phyloP scores from a whole-genome alignment of 352 stramenopile genomes.

The Thraustochytrium sp. region DNA sequence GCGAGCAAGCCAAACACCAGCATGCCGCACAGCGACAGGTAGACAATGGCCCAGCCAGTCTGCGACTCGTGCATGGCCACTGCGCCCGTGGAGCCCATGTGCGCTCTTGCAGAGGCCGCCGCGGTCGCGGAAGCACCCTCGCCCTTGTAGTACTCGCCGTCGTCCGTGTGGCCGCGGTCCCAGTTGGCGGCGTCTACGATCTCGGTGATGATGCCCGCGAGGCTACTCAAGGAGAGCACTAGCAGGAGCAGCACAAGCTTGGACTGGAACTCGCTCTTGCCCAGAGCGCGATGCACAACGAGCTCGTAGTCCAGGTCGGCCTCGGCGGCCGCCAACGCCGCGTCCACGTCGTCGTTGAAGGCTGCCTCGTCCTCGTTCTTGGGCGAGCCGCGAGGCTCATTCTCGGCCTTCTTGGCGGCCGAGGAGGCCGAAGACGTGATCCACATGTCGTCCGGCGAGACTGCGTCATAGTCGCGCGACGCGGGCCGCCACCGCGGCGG shows the following conservation, averaged over 20 bases:
- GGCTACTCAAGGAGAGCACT: not conserved
- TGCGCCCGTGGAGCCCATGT: too few relatives aligned
- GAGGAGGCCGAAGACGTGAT: too few relatives aligned
- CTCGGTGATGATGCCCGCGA: conserved; percentile 3
- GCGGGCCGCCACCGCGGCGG: too few relatives aligned
- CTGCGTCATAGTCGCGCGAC: not conserved
- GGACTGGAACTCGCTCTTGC: conserved; percentile 3
- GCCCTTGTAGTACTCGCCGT: not conserved
- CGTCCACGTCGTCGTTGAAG: too few relatives aligned
- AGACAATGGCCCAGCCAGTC: not conserved
- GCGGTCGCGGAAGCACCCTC: not conserved
- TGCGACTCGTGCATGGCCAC: not conserved
- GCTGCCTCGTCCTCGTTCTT: not conserved
- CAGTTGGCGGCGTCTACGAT: conserved; percentile 4
- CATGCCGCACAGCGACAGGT: not conserved
- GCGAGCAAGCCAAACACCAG: not conserved
- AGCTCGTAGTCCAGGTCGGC: not conserved
- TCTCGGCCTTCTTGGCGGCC: too few relatives aligned
- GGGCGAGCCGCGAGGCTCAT: too few relatives aligned
- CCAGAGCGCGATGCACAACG: not conserved
- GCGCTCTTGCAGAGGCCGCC: not conserved
- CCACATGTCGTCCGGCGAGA: too few relatives aligned
- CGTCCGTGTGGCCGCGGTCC: not conserved
- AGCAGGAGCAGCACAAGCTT: not conserved
- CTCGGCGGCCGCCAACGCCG: too few relatives aligned